Base-by-base conservation (phyloP, 2,329 filamentous ascomycete genomes). In the Sarocladium strictum region DNA sequence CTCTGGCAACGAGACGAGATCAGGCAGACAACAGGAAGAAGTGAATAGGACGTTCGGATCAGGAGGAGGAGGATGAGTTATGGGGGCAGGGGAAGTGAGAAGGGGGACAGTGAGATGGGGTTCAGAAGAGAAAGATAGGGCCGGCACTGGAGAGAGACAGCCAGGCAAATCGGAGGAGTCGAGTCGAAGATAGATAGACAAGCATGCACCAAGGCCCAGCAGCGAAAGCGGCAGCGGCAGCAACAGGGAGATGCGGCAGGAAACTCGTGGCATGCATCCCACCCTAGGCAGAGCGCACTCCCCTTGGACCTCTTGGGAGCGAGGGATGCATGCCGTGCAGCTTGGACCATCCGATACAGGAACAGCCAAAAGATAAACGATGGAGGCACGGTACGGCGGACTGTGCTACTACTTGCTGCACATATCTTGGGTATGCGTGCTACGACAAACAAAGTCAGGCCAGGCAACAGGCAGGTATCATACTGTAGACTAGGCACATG, bases 41-140 rank as follows among this genome's bases (percentile, higher is more conserved):
- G n/a, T n/a, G n/a, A n/a, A n/a, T n/a, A n/a, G n/a, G n/a, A n/a
- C n/a, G n/a, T n/a, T 21, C 47, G n/a, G 15, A 19, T 51, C 27
- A 35, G 29, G 27, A 21, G 17, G 26, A 51, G 27, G 47, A 49
- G 17, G 17, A 12, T 23, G 21, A 7, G 47, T 32, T 51, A 51
- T 21, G 27, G n/a, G 35, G 47, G n/a, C 33, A 17, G 12, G 29
- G 14, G 10, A 15, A 17, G 43, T 9, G 43, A 32, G n/a, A 33
- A 51, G 21, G 24, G n/a, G 43, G 9, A n/a, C 5, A 47, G n/a
- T 17, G 24, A 47, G 24, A 26, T 17, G 12, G 43, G 23, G 23
- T 47, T n/a, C n/a, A n/a, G 43, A 47, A 23, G 23, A 33, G 47
- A 51, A 51, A 51, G 47, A 51, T 35, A 33, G 47, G 15, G 15